phyloP scores from a whole-genome alignment of 768 basidiomycete genomes.

The Suillus lakei region DNA sequence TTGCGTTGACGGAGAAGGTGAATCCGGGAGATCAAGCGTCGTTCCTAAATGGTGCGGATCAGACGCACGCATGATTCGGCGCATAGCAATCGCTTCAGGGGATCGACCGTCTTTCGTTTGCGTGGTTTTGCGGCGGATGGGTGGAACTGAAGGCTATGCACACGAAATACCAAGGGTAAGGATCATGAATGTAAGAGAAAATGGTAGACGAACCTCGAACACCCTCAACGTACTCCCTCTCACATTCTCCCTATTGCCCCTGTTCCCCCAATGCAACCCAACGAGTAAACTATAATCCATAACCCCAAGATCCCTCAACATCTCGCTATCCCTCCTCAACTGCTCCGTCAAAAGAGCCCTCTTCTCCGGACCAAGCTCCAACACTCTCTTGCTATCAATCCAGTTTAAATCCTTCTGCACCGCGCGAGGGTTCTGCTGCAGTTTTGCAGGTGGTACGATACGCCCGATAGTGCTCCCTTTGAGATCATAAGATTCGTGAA shows the following conservation, averaged over 20 bases:
- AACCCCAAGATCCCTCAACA: constrained; percentile 80
- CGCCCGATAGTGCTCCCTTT: constrained; percentile 94
- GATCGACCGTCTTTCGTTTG: constrained; percentile 59
- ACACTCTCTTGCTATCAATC: constrained; percentile 76
- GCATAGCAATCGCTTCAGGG: constrained; percentile 82
- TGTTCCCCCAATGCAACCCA: constrained; percentile 89
- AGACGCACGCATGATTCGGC: constrained; percentile 82
- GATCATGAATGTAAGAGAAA: not conserved
- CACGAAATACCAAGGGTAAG: not conserved
- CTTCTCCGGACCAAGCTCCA: constrained; percentile 97
- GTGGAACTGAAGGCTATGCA: constrained; percentile 69
- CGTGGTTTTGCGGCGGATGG: constrained; percentile 63
- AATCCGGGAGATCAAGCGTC: constrained; percentile 60
- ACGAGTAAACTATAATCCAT: constrained; percentile 98
- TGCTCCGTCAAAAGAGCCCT: constrained; percentile 90
- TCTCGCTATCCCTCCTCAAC: constrained; percentile 83
- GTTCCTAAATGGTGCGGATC: constrained; percentile 74
- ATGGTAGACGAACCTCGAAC: constrained; percentile 71
- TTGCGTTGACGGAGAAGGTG: constrained; percentile 32
- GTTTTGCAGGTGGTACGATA: constrained; percentile 84
- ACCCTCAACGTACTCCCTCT: constrained; percentile 90
- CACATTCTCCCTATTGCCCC: constrained; percentile 92
- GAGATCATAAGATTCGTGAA: constrained; percentile 97
- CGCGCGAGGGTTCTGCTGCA: constrained; percentile 76
- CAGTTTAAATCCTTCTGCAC: constrained; percentile 97